Base-by-base conservation (phyloP, 768 basidiomycete species). In the Sistotremastrum suecicum region DNA sequence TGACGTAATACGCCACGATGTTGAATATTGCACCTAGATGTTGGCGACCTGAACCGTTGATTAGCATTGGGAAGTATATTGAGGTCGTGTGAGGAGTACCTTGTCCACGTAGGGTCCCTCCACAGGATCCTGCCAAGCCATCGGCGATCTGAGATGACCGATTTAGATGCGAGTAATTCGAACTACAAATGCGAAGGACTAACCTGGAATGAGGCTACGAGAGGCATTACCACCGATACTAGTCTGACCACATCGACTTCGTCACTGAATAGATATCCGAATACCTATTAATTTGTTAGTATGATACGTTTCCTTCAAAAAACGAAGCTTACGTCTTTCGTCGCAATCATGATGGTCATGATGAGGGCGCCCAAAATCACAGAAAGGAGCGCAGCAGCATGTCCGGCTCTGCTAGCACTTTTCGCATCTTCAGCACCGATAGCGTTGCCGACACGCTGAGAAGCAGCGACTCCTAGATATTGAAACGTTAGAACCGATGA, bases 21-120 rank as follows among this genome's bases (percentile, higher is more conserved):
- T 86, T 84, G 64, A 85, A 83, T 5, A 76, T 53, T 5, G 83
- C 83, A 5, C 83, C 83, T 11, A 85, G 69, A 49, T 80, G 76
- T 56, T 86, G 83, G 12, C 79, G 59, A 5, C 66, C 68, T 63
- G 51, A 44, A 40, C 12, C 34, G 20, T 35, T 20, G 10, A 44
- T 48, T 36, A 51, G 52, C 20, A 6, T 20, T 20, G 20, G 20
- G 20, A 20, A 20, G 20, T 20, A 34, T 52, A 45, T 29, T 43
- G 37, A 41, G 9, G 10, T 30, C 10, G 30, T 35, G 28, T 38
- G 37, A 3, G 12, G 5, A 5, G 4, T 34, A 66, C 68, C 71
- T 54, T 71, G 69, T 2, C 73, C 71, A 43, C 71, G 67, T 31
- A 74, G 63, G 28, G 67, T 61, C 5, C 70, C 70, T 11, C 71